Evolutionary conservation across 1,284 basidiomycete genomes (phyloP), one percentile per base, ranked within the genome.

Genomic region (Inonotus obliquus): DNA sequence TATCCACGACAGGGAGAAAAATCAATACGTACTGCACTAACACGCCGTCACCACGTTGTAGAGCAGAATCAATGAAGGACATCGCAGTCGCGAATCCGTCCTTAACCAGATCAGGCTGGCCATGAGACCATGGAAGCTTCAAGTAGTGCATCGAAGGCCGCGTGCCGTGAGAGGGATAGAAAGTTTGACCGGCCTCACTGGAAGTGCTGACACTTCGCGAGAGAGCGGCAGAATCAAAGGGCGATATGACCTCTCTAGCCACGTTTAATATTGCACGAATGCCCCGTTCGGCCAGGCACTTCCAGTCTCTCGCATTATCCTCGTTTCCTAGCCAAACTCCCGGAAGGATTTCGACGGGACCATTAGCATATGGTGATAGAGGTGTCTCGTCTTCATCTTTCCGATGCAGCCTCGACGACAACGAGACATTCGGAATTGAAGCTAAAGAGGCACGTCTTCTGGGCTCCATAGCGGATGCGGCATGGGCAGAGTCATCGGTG

Each of bases 71-170:
- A 64, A 91, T 82, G 70, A 94, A 96, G 17, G 81, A 73, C 80
- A 96, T 91, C 0, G 89, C 91, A 19, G 82, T 81, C 66, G 86
- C 85, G 74, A 95, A 94, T 37, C 91, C 90, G 66, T 79, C 73
- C 49, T 85, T 71, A 63, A 95, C 92, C 55, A 98, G 84, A 68
- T 96, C 90, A 61, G 87, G 81, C 75, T 96, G 92, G 27, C 93
- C 94, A 74, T 98, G 96, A 38, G 93, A 95, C 96, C 96, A 98
- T 56, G 85, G 84, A 29, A 98, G 82, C 75, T 97, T 96, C 73
- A 94, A 86, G 73, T 98, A 98, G 71, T 94, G 86, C 78, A 96
- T 84, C 23, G 81, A 81, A 0, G 92, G 91, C 66, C 91, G 79
- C 54, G 85, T 87, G 9, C 81, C 71, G 71, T 91, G 84, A 1